Evolutionary conservation across 805 yeast genomes (phyloP).

Genomic region (Tetrapisispora arboricola): DNA sequence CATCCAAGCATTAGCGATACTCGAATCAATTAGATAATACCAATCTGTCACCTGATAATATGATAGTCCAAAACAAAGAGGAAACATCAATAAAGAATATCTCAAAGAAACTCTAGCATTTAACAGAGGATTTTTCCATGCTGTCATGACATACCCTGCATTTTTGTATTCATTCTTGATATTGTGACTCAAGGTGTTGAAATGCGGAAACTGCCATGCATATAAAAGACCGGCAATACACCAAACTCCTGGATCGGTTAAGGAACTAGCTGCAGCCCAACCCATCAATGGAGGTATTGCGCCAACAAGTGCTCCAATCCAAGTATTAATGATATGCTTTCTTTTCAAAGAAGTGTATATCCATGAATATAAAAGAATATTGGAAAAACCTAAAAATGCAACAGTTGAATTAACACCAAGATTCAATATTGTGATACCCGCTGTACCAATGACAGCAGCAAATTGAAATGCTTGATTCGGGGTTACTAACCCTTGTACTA

Average conservation of each 20-base stretch:
- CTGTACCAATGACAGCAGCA: slow-evolving; percentile 62
- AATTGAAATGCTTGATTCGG: slow-evolving; percentile 70
- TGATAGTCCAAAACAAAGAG: slow-evolving; percentile 73
- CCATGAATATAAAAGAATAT: slow-evolving; percentile 82
- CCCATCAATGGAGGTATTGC: slow-evolving; percentile 99
- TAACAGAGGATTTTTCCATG: slow-evolving; percentile 80
- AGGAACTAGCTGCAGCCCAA: slow-evolving; percentile 86
- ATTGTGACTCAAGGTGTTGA: slow-evolving; percentile 82
- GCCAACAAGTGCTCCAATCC: slow-evolving; percentile 99
- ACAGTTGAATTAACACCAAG: slow-evolving; percentile 82
- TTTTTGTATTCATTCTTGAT: slow-evolving; percentile 77
- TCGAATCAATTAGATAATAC: slow-evolving; percentile 71
- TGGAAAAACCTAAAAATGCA: slow-evolving; percentile 66
- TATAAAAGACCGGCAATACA: slow-evolving; percentile 77
- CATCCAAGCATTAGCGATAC: slow-evolving; percentile 78
- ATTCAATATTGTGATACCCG: slow-evolving; percentile 61
- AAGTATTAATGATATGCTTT: slow-evolving; percentile 75
- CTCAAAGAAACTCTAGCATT: slow-evolving; percentile 91
- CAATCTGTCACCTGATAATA: slow-evolving; percentile 77
- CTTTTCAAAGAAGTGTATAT: slow-evolving; percentile 85
- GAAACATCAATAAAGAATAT: slow-evolving; percentile 88
- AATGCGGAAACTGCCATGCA: slow-evolving; percentile 99
- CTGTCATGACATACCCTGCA: slow-evolving; percentile 98
- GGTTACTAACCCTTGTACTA: slow-evolving; percentile 70
- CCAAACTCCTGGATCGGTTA: slow-evolving; percentile 90